Base-by-base conservation (phyloP, 139 green algal species). In the Micromonas pusilla region DNA sequence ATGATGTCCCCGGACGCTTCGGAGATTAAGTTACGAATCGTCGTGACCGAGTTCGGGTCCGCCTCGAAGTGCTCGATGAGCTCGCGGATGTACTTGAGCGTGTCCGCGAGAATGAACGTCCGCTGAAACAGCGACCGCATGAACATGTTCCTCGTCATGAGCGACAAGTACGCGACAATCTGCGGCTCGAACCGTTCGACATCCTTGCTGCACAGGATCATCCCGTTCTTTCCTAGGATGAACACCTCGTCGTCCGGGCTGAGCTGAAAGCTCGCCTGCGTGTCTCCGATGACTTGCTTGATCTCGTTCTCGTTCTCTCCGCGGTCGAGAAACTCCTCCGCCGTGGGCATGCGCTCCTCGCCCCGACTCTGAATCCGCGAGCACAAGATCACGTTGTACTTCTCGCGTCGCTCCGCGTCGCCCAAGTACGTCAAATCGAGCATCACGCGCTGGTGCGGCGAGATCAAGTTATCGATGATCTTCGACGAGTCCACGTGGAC, bases 101-200 rank as follows among this genome's bases (percentile, higher is more conserved):
- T 38, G 45, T 82, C 77, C 52, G 37, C 36, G 9, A 77, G 33
- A 6, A 82, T 68, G 37, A 70, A 77, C 13, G 21, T 82, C 4
- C 77, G 66, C 32, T 76, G 77, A 66, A 73, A 80, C 20, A 80
- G 60, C 20, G 34, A 36, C 20, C 39, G 62, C 52, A 82, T 82
- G 45, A 82, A 82, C 66, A 75, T 75, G 33, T 81, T 67, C 21
- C 64, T 30, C 4, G 34, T 70, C 64, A 67, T 75, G 19, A 81
- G 65, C 13, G 21, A 60, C n/a, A 81, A 45, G 76, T 76, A 81
- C 5, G 6, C 20, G 9, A 70, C 26, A n/a, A 81, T 3, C 2
- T 67, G 28, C n/a, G 16, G 26, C 65, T 81, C 76, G 54, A 71
- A 54, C 26, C 31, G 25, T 25, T 52, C 30, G 26, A 64, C 4